Percentiles rank a stretch among this genome's conserved stretches.
These are phyloP conservation scores for Trichoderma gracile DNA, from an alignment of 2,329 filamentous ascomycete genomes.

Conservation along the genomic window DNA sequence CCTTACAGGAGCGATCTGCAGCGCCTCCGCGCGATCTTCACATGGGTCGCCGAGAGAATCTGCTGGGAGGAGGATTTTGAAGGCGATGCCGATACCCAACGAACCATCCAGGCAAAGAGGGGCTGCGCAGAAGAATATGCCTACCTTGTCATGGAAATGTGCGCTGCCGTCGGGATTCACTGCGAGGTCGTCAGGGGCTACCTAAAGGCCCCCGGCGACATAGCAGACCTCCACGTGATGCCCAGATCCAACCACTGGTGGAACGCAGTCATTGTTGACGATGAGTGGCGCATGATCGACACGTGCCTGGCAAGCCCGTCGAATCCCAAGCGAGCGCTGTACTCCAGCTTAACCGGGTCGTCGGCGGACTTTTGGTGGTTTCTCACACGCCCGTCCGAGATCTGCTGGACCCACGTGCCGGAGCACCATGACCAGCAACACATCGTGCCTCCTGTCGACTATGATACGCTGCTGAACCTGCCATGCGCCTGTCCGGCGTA, in stretches of 20 bases:
- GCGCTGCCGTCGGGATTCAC: conserved; percentile 80
- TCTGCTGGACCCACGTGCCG: conserved; percentile 95
- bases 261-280: conserved; percentile 91
- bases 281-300: conserved; percentile 96
- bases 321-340: conserved; percentile 75
- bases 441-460: conserved; percentile 82
- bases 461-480: conserved; percentile 81
- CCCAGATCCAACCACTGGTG: conserved; percentile 96
- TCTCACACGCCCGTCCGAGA: conserved; percentile 80
- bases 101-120: conserved; percentile 80
- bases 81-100: conserved; percentile 76
- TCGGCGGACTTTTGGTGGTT: conserved; percentile 91
- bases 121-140: conserved; percentile 90
- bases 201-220: conserved; percentile 85
- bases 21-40: conserved; percentile 89
- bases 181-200: conserved; percentile 88
- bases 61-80: conserved; percentile 95
- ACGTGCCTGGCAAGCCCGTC: conserved; percentile 90
- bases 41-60: conserved; percentile 94
- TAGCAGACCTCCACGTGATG: conserved; percentile 75
- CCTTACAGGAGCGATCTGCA: conserved; percentile 95
- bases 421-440: conserved; percentile 87
- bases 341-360: conserved; percentile 70
- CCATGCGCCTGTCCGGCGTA: conserved; percentile 84
- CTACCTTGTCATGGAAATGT: conserved; percentile 89